These are phyloP conservation scores for Geum urbanum DNA, from an alignment of 306 rosid genomes.

Conservation along the genomic window DNA sequence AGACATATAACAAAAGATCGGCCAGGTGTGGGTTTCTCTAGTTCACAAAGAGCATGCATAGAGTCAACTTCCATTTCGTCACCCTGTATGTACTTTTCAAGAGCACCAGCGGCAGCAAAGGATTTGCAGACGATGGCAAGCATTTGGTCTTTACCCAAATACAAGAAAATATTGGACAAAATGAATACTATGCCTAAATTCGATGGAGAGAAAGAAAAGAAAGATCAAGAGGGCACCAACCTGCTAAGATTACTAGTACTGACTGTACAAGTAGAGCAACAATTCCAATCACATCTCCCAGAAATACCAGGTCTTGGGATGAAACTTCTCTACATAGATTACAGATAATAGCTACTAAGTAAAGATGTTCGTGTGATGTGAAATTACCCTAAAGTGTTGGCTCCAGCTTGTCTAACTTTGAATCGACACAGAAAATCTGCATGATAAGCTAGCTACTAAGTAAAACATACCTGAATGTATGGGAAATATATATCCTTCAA, in stretches of 20 bases:
- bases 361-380: not conserved
- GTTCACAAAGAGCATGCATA: slow-evolving; percentile 38
- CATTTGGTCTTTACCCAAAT: slow-evolving; percentile 58
- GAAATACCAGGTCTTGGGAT: slow-evolving; percentile 18
- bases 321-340: slow-evolving; percentile 19
- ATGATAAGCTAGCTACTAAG: not conserved
- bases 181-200: not conserved
- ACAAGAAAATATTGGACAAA: slow-evolving; percentile 9
- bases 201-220: not conserved
- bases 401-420: not conserved
- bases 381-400: not conserved
- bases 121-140: slow-evolving; percentile 51
- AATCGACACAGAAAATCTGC: not conserved
- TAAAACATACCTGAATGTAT: slow-evolving; percentile 52
- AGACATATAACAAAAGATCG: slow-evolving; percentile 48
- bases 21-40: slow-evolving; percentile 29
- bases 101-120: slow-evolving; percentile 35
- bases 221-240: slow-evolving; percentile 17
- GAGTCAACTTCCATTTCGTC: slow-evolving; percentile 36
- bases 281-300: slow-evolving; percentile 43
- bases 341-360: slow-evolving; percentile 31
- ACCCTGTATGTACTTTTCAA: slow-evolving; percentile 37
- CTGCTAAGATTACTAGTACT: slow-evolving; percentile 47
- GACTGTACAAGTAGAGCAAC: slow-evolving; percentile 62
- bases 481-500: slow-evolving; percentile 68